These are phyloP conservation scores for Turnera subulata DNA, from an alignment of 345 rosid species.

Conservation along the genomic window DNA sequence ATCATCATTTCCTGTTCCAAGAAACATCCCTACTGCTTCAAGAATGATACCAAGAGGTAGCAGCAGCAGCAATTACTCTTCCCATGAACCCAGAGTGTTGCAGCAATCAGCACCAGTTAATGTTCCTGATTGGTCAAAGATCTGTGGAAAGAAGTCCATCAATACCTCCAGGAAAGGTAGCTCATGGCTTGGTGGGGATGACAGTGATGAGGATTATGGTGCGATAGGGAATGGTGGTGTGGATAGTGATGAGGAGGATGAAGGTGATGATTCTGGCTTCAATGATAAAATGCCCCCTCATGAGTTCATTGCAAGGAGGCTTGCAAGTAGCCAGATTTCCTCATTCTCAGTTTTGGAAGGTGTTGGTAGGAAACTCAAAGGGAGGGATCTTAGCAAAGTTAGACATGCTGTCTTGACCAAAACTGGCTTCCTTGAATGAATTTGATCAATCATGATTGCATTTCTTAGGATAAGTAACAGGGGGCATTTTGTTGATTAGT, in stretches of 20 bases:
- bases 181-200: slow-evolving; percentile 16
- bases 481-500: no score
- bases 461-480: no score
- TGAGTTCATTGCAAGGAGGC: slow-evolving; percentile 58
- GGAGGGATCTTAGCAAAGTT: slow-evolving; percentile 70
- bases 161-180: slow-evolving; percentile 20
- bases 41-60: slow-evolving; percentile 45
- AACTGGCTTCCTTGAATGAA: slow-evolving; percentile 80
- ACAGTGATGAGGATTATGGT: neutral
- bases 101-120: slow-evolving; percentile 69
- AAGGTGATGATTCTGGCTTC: slow-evolving; percentile 22
- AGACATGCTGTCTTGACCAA: slow-evolving; percentile 69
- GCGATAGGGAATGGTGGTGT: slow-evolving; percentile 13
- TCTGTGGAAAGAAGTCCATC: slow-evolving; percentile 31
- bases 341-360: slow-evolving; percentile 81
- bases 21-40: slow-evolving; percentile 37
- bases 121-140: slow-evolving; percentile 66
- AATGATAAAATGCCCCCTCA: slow-evolving; percentile 57
- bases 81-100: slow-evolving; percentile 25
- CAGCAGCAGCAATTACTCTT: slow-evolving; percentile 14
- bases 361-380: slow-evolving; percentile 76
- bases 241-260: slow-evolving; percentile 9
- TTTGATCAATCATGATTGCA: neutral
- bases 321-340: slow-evolving; percentile 56
- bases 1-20: slow-evolving; percentile 25